Evolutionary conservation across 1,139 yeast species (phyloP), one percentile per base, ranked within the genome.

Genomic region (Pichiaceae sp.): DNA sequence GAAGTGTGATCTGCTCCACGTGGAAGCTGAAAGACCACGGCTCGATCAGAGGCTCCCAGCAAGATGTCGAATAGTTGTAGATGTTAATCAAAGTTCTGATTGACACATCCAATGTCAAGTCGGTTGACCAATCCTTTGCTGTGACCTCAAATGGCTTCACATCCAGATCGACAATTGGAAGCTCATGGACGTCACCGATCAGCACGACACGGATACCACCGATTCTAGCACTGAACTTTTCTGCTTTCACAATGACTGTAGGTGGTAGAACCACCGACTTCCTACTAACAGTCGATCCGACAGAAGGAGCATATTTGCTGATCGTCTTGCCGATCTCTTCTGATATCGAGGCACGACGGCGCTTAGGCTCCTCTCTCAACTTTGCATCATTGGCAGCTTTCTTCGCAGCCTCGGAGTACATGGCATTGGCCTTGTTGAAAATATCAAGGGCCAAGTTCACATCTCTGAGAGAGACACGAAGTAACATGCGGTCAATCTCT

Each of bases 41-140:
- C 50, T 93, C 98, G 35, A 91, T 58, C 33, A 93, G 63, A 0
- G 98, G 97, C 50, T 93, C 98, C 99, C 99, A 93, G 1, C 93
- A 76, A 0, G 97, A 87, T 47, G 86, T 77, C 0, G 96, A 75
- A 54, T 89, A 89, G 56, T 91, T 91, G 65, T 82, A 91, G 18
- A 89, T 77, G 56, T 89, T 91, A 11, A 83, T 72, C 46, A 66
- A 76, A 0, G 87, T 72, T 47, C 78, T 85, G 23, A 89, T 60
- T 23, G 75, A 75, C 0, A 82, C 68, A 43, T 79, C 82, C 1
- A 89, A 85, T 48, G 75, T 78, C 38, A 85, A 60, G 46, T 86
- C 93, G 1, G 93, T 78, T 0, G 96, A 82, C 99, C 99, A 93
- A 52, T 91, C 85, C 38, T 74, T 70, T 0, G 89, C 94, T 31